A percentile compares a stretch with the other conserved stretches of the same genome.
Evolutionary conservation across 73 alveolate genomes (phyloP).

Genomic region (Tetrahymena borealis): DNA sequence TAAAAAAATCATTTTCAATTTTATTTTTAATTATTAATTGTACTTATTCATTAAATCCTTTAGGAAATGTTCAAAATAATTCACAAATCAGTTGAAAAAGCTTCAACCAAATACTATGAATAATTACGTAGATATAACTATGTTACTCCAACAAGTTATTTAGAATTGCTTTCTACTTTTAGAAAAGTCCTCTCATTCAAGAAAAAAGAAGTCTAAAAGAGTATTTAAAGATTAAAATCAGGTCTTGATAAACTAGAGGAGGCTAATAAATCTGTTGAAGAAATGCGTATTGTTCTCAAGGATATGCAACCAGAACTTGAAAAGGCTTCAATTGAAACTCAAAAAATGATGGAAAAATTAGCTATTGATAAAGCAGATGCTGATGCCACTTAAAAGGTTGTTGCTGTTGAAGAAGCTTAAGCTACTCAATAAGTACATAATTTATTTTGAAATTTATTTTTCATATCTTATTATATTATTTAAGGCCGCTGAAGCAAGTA

Average conservation of each 20-base stretch:
- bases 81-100: conserved; percentile 51
- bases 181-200: conserved; percentile 67
- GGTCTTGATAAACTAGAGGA: conserved; percentile 89
- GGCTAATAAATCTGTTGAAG: conserved; percentile 91
- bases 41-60: too few species aligned
- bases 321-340: conserved; percentile 89
- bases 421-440: conserved; percentile 71
- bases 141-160: conserved; percentile 91
- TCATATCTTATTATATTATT: not conserved
- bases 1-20: not conserved
- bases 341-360: conserved; percentile 76
- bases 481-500: conserved; percentile 88
- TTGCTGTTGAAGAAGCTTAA: conserved; percentile 90
- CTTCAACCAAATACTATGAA: conserved; percentile 12
- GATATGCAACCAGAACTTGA: conserved; percentile 93
- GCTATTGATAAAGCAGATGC: conserved; percentile 88
- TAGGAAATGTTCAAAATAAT: conserved; percentile 60
- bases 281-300: conserved; percentile 76
- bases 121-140: conserved; percentile 60
- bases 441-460: not conserved
- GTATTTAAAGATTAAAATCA: conserved; percentile 74
- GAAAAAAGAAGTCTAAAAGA: conserved; percentile 74
- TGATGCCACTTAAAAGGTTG: conserved; percentile 68
- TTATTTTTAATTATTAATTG: too few species aligned
- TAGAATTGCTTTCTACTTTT: conserved; percentile 89